These are phyloP conservation scores for Aspergillus neoniger DNA, from an alignment of 2,329 filamentous ascomycete genomes.

Conservation along the genomic window DNA sequence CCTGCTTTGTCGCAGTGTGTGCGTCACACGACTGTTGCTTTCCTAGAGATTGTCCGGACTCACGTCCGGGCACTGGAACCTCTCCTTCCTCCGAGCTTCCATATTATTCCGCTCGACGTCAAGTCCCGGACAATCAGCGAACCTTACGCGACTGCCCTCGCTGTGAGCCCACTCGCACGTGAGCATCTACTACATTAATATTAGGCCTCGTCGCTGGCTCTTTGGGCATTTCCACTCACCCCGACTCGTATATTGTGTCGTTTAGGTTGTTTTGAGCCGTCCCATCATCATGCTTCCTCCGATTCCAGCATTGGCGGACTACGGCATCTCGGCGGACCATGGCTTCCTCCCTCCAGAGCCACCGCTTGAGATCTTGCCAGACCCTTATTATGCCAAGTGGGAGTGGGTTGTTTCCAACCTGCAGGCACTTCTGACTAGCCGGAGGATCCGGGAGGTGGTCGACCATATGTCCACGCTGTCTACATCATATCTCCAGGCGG, in stretches of 20 bases:
- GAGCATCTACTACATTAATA: neutral
- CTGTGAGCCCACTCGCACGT: neutral
- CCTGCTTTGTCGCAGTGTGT: neutral
- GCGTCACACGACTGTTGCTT: slow-evolving; percentile 4
- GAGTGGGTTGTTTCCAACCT: slow-evolving; percentile 83
- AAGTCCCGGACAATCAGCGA: neutral
- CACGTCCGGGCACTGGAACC: neutral
- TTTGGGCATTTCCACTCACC: neutral
- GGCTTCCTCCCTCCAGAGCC: slow-evolving; percentile 85
- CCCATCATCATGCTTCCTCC: slow-evolving; percentile 46
- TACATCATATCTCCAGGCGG: slow-evolving; percentile 76
- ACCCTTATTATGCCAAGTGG: slow-evolving; percentile 94
- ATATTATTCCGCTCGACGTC: neutral
- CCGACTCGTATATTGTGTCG: neutral
- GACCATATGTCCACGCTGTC: slow-evolving; percentile 81
- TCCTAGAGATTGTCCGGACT: neutral
- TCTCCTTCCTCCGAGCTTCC: neutral
- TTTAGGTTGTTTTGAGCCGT: neutral
- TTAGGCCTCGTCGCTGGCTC: neutral
- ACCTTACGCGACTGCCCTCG: neutral
- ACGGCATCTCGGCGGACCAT: slow-evolving; percentile 65
- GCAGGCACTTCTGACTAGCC: slow-evolving; percentile 82
- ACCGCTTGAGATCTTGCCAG: slow-evolving; percentile 77
- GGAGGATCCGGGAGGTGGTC: slow-evolving; percentile 76
- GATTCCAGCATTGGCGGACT: slow-evolving; percentile 64